These are phyloP conservation scores for Luffa acutangula DNA, from an alignment of 306 rosid genomes.

Conservation along the genomic window DNA sequence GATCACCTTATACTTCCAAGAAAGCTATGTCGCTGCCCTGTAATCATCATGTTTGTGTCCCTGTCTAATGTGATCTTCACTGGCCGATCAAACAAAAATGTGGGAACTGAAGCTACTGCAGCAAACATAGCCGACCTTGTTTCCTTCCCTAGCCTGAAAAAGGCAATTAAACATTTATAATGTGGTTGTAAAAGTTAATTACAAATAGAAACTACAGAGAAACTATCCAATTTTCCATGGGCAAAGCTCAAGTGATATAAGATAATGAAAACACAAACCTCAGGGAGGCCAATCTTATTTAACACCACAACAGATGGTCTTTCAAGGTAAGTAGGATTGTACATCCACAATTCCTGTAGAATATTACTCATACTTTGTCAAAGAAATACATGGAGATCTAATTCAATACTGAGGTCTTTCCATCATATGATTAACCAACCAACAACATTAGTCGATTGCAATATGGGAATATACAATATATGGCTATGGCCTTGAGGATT, in stretches of 20 bases:
- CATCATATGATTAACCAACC: not conserved
- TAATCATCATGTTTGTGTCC: too few species aligned
- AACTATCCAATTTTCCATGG: not conserved
- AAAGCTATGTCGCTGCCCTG: too few species aligned
- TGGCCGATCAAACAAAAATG: too few species aligned
- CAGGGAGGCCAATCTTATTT: slow-evolving; percentile 89
- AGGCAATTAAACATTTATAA: not conserved
- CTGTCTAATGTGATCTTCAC: too few species aligned
- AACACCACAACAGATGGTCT: slow-evolving; percentile 83
- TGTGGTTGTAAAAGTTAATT: not conserved
- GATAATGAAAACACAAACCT: slow-evolving; percentile 33
- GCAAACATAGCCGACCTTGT: too few species aligned
- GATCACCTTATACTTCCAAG: too few species aligned
- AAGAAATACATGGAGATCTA: not conserved
- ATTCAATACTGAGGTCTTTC: not conserved
- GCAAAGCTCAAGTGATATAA: not conserved
- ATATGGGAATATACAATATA: not conserved
- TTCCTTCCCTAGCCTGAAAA: slow-evolving; percentile 59
- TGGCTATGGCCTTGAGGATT: not conserved
- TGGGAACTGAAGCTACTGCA: too few species aligned
- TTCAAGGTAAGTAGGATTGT: slow-evolving; percentile 85
- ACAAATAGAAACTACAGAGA: not conserved
- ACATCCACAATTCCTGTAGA: slow-evolving; percentile 92
- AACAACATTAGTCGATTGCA: not conserved
- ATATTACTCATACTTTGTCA: slow-evolving; percentile 15